Conservation (phyloP, 371 early-diverging fungal species). For the Basidiobolus meristosporus region DNA sequence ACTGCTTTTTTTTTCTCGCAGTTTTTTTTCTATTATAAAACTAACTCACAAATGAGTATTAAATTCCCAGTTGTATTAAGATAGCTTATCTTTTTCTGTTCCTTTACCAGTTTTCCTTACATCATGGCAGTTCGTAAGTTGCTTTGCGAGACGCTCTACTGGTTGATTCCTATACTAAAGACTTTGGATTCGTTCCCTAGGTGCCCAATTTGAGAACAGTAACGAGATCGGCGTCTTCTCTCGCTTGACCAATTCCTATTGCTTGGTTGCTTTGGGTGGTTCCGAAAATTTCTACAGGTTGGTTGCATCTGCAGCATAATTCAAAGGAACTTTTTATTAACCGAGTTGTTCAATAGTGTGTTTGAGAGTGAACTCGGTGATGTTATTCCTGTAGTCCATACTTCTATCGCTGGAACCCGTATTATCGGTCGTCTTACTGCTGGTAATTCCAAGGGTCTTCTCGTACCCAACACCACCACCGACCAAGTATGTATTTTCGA, state of each 20-base stretch:
- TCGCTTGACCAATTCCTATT: constrained; percentile 97
- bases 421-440: constrained; percentile 92
- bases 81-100: too few species aligned
- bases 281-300: constrained; percentile 96
- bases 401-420: constrained; percentile 95
- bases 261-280: constrained; percentile 95
- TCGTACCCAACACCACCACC: constrained; percentile 93
- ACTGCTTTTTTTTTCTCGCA: too few species aligned
- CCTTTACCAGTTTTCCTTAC: neutral
- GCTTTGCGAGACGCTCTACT: neutral
- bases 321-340: neutral
- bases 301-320: constrained; percentile 4
- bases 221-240: constrained; percentile 98
- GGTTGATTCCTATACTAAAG: too few species aligned
- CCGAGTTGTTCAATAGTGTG: constrained; percentile 54
- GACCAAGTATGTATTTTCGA: constrained; percentile 51
- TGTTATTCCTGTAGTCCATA: constrained; percentile 97
- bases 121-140: constrained; percentile 2
- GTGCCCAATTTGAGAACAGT: constrained; percentile 97
- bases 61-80: too few species aligned
- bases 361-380: constrained; percentile 89
- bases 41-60: too few species aligned
- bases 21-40: too few species aligned
- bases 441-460: constrained; percentile 93
- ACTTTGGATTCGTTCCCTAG: constrained; percentile 10